These are phyloP conservation scores for Suillus sp. DNA, from an alignment of 768 basidiomycete species.

Conservation along the genomic window DNA sequence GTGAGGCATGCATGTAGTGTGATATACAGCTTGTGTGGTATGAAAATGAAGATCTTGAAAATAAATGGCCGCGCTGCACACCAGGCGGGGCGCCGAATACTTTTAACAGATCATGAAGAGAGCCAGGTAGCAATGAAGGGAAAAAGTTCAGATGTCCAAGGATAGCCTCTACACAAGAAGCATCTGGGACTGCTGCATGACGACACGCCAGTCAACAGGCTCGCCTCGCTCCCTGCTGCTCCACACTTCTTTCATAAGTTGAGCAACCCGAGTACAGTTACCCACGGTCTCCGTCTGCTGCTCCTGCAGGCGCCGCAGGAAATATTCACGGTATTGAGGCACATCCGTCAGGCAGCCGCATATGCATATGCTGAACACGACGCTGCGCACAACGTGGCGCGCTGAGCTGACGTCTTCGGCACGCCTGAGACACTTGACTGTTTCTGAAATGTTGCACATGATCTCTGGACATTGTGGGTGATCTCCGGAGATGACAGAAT, in stretches of 20 bases:
- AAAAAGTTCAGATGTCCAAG: too few relatives aligned
- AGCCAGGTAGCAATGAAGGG: not conserved
- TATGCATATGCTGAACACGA: slow-evolving; percentile 78
- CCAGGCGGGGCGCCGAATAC: slow-evolving; percentile 4
- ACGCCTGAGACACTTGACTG: slow-evolving; percentile 48
- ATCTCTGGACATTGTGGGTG: slow-evolving; percentile 68
- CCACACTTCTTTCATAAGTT: slow-evolving; percentile 65
- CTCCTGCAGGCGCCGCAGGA: slow-evolving; percentile 49
- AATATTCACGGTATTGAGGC: slow-evolving; percentile 39
- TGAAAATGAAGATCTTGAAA: slow-evolving; percentile 4
- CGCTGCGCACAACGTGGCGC: slow-evolving; percentile 68
- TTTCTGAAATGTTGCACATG: slow-evolving; percentile 53
- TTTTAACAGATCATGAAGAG: not conserved
- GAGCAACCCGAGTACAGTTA: slow-evolving; percentile 57
- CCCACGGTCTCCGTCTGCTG: slow-evolving; percentile 60
- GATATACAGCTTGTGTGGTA: slow-evolving; percentile 6
- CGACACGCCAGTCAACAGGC: slow-evolving; percentile 63
- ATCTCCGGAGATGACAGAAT: slow-evolving; percentile 75
- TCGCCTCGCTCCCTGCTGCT: slow-evolving; percentile 34
- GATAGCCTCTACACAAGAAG: slow-evolving; percentile 50
- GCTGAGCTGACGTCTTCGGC: slow-evolving; percentile 40
- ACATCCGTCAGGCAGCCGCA: slow-evolving; percentile 69
- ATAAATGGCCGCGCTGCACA: not conserved
- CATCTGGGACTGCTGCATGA: slow-evolving; percentile 47
- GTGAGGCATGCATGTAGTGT: slow-evolving; percentile 1